phyloP scores from a whole-genome alignment of 306 rosid species.

The Cicer pinnatifidum region DNA sequence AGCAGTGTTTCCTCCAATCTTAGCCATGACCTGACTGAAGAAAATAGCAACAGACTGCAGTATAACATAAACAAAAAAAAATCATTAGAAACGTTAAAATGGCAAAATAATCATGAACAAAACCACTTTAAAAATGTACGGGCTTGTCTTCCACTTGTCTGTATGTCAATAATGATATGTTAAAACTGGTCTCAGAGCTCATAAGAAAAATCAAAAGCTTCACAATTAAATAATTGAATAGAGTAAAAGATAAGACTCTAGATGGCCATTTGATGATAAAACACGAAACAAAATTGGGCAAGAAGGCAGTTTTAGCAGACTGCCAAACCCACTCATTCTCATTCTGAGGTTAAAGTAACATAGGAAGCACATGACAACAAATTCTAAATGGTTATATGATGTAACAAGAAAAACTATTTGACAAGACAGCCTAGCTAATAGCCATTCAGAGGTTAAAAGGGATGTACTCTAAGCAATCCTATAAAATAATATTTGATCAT shows the following conservation, averaged over 20 bases:
- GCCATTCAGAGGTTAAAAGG: conserved; percentile 14
- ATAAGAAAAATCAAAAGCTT: neutral
- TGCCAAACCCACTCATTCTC: neutral
- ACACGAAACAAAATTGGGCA: conserved; percentile 5
- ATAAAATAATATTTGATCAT: conserved; percentile 1
- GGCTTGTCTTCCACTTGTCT: neutral
- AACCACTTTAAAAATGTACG: conserved; percentile 5
- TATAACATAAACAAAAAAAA: conserved; percentile 31
- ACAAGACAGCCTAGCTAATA: neutral
- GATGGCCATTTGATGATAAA: conserved; percentile 20
- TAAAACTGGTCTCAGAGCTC: neutral
- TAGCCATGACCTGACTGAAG: conserved; percentile 97
- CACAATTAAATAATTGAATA: neutral
- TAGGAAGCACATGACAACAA: neutral
- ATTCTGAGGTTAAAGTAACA: conserved; percentile 11
- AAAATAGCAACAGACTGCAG: conserved; percentile 96
- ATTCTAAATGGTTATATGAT: neutral
- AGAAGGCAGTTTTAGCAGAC: conserved; percentile 3
- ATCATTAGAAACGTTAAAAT: conserved; percentile 1
- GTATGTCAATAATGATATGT: neutral
- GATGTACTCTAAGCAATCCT: neutral
- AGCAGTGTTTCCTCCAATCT: conserved; percentile 97
- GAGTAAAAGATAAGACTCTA: neutral
- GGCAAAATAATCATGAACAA: neutral
- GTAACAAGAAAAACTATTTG: conserved; percentile 25